phyloP scores from a whole-genome alignment of 176 grass and related monocot genomes.

The Aegilops tauschii region DNA sequence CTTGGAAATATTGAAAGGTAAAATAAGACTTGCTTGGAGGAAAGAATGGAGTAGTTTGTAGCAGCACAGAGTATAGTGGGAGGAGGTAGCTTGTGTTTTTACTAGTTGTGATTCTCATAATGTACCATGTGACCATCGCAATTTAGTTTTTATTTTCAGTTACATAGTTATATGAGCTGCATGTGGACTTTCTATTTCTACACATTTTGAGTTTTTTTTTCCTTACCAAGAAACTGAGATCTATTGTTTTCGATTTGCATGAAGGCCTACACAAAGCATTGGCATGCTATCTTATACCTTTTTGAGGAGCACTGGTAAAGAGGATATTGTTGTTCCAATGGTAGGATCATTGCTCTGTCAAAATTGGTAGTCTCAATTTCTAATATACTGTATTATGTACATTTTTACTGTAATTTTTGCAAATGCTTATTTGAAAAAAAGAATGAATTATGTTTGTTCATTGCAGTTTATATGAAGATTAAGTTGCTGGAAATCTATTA shows the following conservation, averaged over 20 bases:
- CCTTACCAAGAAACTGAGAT: slow-evolving; percentile 23
- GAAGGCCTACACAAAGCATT: slow-evolving; percentile 87
- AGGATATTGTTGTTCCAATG: slow-evolving; percentile 99
- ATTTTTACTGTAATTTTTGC: background rate
- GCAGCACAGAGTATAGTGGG: background rate
- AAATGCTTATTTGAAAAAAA: background rate
- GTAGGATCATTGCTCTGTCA: slow-evolving; percentile 39
- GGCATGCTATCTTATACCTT: slow-evolving; percentile 98
- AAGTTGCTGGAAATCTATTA: background rate
- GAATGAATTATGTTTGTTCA: background rate
- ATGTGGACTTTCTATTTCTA: background rate
- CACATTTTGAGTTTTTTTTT: slow-evolving; percentile 28
- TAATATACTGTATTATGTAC: background rate
- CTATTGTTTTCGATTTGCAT: slow-evolving; percentile 25
- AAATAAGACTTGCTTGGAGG: background rate
- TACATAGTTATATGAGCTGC: background rate
- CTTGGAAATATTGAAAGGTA: background rate
- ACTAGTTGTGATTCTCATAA: background rate
- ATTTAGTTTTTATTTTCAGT: background rate
- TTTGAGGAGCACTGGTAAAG: slow-evolving; percentile 74
- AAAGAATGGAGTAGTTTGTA: slow-evolving; percentile 6
- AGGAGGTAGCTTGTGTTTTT: background rate
- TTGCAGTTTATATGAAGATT: slow-evolving; percentile 1
- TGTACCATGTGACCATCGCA: background rate
- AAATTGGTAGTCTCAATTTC: slow-evolving; percentile 19